phyloP scores from a whole-genome alignment of 495 filamentous ascomycete species.

The Podospora bellae-mahoneyi region DNA sequence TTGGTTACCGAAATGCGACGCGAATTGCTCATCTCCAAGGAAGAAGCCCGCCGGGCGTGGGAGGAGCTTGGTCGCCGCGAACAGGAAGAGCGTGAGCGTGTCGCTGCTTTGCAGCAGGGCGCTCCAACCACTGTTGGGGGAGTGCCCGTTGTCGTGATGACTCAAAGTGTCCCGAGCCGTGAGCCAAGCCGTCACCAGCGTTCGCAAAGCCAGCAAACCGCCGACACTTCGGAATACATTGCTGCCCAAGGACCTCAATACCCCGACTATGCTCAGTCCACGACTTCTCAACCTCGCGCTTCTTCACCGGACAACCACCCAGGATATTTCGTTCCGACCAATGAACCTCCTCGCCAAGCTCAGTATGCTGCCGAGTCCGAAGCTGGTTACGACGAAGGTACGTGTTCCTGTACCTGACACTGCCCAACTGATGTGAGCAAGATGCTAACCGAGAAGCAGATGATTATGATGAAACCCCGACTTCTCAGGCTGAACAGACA shows the following conservation, averaged over 20 bases:
- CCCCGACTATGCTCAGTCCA: constrained; percentile 40
- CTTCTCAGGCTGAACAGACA: constrained; percentile 31
- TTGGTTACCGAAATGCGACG: constrained; percentile 80
- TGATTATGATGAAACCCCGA: constrained; percentile 48
- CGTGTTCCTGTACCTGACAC: not conserved
- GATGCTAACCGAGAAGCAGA: constrained; percentile 8
- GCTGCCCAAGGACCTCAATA: constrained; percentile 34
- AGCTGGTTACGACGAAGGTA: constrained; percentile 54
- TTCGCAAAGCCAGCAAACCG: constrained; percentile 27
- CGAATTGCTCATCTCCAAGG: constrained; percentile 90
- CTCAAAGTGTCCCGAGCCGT: constrained; percentile 67
- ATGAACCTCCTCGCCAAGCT: constrained; percentile 20
- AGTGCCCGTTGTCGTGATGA: constrained; percentile 96
- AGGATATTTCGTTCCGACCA: constrained; percentile 32
- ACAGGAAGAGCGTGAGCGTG: constrained; percentile 93
- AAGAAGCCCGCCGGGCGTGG: constrained; percentile 94
- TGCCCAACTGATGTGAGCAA: not conserved
- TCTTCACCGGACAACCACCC: constrained; percentile 4
- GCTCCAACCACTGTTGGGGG: constrained; percentile 85
- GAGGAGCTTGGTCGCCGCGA: constrained; percentile 93
- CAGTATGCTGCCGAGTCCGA: constrained; percentile 46
- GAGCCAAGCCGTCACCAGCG: constrained; percentile 51
- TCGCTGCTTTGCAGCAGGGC: constrained; percentile 77
- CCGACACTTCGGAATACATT: constrained; percentile 39
- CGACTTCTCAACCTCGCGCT: constrained; percentile 32